Evolutionary conservation across 352 stramenopile species (phyloP).

Genomic region (Saprolegnia parasitica): DNA sequence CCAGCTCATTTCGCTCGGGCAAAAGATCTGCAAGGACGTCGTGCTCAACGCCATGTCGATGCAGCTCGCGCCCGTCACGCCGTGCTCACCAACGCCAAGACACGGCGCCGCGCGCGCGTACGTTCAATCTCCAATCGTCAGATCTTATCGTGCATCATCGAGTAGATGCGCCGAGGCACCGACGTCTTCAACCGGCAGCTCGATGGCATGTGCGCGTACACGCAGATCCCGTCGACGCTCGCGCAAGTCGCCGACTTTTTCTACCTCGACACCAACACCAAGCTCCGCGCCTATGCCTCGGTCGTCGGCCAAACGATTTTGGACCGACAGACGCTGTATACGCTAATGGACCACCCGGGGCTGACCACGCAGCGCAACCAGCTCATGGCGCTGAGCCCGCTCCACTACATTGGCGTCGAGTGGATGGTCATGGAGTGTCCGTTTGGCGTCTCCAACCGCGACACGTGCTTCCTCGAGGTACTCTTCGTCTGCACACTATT

Average conservation of each 20-base stretch:
- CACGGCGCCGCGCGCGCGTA: slow-evolving; percentile 36
- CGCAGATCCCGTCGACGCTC: slow-evolving; percentile 63
- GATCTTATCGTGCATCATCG: too few relatives aligned
- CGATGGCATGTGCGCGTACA: slow-evolving; percentile 45
- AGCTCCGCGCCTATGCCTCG: slow-evolving; percentile 27
- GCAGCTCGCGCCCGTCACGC: slow-evolving; percentile 68
- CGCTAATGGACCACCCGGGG: slow-evolving; percentile 35
- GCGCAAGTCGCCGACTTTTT: slow-evolving; percentile 83
- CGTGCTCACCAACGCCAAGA: slow-evolving; percentile 53
- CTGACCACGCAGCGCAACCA: slow-evolving; percentile 29
- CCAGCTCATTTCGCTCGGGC: slow-evolving; percentile 61
- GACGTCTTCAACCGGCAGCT: slow-evolving; percentile 6
- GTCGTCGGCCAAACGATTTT: slow-evolving; percentile 42
- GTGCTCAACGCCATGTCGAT: slow-evolving; percentile 58
- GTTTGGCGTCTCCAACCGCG: slow-evolving; percentile 62
- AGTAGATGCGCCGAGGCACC: slow-evolving; percentile 14
- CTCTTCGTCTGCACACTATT: too few relatives aligned
- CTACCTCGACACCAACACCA: slow-evolving; percentile 61
- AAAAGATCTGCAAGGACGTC: slow-evolving; percentile 79
- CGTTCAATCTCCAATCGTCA: too few relatives aligned
- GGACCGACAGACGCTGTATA: slow-evolving; percentile 68
- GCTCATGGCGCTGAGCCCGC: slow-evolving; percentile 53
- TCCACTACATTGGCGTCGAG: slow-evolving; percentile 73
- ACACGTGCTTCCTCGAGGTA: slow-evolving; percentile 64
- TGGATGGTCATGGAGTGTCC: slow-evolving; percentile 74